Conservation (phyloP, 306 rosid genomes). For the Prosopis cineraria region DNA sequence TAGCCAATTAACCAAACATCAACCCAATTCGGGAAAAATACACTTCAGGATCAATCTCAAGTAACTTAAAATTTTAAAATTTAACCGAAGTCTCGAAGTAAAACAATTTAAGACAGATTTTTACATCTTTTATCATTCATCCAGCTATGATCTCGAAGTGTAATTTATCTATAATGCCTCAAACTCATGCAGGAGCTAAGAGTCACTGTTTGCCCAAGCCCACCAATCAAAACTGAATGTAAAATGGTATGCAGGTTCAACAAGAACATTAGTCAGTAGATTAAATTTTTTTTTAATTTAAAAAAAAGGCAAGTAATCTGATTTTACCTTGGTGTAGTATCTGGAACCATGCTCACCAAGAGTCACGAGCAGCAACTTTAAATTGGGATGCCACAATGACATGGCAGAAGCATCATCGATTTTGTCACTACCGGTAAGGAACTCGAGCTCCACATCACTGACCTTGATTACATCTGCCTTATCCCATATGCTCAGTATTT, state of each 20-base stretch:
- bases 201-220: no score
- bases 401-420: constrained; percentile 77
- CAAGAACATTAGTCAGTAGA: not conserved
- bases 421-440: constrained; percentile 72
- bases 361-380: constrained; percentile 92
- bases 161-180: no score
- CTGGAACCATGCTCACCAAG: constrained; percentile 89
- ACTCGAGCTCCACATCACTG: constrained; percentile 85
- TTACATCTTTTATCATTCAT: not conserved
- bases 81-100: not conserved
- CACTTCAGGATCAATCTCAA: not conserved
- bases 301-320: not conserved
- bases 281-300: no score
- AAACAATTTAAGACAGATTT: not conserved
- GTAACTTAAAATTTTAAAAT: not conserved
- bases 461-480: constrained; percentile 87
- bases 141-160: no score
- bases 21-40: not conserved
- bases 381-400: constrained; percentile 76
- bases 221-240: not conserved
- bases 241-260: not conserved
- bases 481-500: constrained; percentile 89
- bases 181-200: no score
- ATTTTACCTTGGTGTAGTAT: constrained; percentile 86
- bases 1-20: not conserved